Percentiles rank a stretch among this genome's conserved stretches.
Evolutionary conservation across 2,329 filamentous ascomycete genomes (phyloP).

Genomic region (Pseudofabraea citricarpa): DNA sequence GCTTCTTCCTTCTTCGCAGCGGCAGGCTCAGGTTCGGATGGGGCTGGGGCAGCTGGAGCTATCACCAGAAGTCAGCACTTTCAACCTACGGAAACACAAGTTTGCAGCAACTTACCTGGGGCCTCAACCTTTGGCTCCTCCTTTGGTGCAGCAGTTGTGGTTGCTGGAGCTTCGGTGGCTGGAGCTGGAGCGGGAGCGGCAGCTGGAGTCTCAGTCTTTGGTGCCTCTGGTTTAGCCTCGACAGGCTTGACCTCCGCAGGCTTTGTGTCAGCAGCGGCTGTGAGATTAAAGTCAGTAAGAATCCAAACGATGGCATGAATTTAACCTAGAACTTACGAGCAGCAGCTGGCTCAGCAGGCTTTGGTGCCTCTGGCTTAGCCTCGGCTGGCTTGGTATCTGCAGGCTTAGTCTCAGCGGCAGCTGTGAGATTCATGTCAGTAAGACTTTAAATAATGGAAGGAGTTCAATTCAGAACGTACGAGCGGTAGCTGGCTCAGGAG

Average conservation of each 20-base stretch:
- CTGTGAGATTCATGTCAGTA: no score
- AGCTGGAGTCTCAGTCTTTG: no score
- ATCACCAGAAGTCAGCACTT: conserved; percentile 3
- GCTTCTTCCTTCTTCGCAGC: conserved; percentile 13
- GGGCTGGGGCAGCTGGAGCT: conserved; percentile 11
- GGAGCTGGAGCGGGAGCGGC: conserved; percentile 9
- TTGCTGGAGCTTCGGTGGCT: not conserved
- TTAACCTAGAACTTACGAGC: not conserved
- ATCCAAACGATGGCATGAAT: not conserved
- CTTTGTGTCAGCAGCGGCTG: not conserved
- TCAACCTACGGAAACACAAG: not conserved
- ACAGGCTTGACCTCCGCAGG: not conserved
- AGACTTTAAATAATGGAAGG: not conserved
- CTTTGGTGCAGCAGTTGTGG: conserved; percentile 3
- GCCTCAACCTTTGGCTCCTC: conserved; percentile 13
- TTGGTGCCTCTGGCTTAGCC: conserved; percentile 10
- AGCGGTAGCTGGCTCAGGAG: conserved; percentile 4
- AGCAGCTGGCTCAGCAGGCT: conserved; percentile 1
- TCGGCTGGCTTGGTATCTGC: not conserved
- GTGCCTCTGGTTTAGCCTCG: conserved; percentile 10
- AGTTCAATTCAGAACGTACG: not conserved
- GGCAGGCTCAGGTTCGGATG: conserved; percentile 7
- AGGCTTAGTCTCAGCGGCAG: conserved; percentile 1
- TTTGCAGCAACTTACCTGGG: conserved; percentile 3
- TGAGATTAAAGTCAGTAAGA: no score